Evolutionary conservation across 139 green algal species (phyloP).

Genomic region (Chlorella sp.): DNA sequence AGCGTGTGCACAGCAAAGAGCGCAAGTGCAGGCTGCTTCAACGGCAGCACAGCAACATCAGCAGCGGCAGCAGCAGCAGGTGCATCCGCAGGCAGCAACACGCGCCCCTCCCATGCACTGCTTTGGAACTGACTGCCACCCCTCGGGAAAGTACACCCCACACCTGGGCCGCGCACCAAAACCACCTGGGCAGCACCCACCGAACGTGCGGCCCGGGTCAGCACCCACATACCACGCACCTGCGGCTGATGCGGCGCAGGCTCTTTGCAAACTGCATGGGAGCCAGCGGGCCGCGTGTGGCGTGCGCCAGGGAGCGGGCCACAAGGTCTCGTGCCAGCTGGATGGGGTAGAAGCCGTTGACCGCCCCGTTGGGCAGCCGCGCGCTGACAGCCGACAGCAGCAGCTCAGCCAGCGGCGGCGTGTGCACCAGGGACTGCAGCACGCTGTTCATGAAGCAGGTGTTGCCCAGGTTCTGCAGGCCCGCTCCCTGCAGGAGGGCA

Average conservation of each 20-base stretch:
- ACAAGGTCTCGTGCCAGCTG: slow-evolving; percentile 63
- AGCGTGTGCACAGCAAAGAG: background rate
- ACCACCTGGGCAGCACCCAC: background rate
- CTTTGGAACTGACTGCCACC: background rate
- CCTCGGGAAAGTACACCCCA: background rate
- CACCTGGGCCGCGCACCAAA: background rate
- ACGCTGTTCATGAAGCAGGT: slow-evolving; percentile 99
- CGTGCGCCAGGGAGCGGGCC: slow-evolving; percentile 47
- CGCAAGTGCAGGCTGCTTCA: background rate
- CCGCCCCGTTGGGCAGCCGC: slow-evolving; percentile 29
- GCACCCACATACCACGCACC: slow-evolving; percentile 34
- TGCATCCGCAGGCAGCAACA: background rate
- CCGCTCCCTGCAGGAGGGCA: slow-evolving; percentile 72
- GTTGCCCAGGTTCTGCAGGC: slow-evolving; percentile 96
- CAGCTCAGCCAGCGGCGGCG: slow-evolving; percentile 84
- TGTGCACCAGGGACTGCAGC: slow-evolving; percentile 93
- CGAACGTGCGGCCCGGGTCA: background rate
- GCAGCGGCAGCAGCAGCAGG: background rate
- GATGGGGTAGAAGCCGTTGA: slow-evolving; percentile 61
- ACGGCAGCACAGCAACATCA: background rate
- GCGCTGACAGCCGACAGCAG: slow-evolving; percentile 54
- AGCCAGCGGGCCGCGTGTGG: slow-evolving; percentile 36
- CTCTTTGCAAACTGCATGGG: slow-evolving; percentile 57
- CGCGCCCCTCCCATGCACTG: background rate
- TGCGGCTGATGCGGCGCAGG: slow-evolving; percentile 60